Conservation (phyloP, 1,284 basidiomycete genomes). For the Wolfiporia cocos region DNA sequence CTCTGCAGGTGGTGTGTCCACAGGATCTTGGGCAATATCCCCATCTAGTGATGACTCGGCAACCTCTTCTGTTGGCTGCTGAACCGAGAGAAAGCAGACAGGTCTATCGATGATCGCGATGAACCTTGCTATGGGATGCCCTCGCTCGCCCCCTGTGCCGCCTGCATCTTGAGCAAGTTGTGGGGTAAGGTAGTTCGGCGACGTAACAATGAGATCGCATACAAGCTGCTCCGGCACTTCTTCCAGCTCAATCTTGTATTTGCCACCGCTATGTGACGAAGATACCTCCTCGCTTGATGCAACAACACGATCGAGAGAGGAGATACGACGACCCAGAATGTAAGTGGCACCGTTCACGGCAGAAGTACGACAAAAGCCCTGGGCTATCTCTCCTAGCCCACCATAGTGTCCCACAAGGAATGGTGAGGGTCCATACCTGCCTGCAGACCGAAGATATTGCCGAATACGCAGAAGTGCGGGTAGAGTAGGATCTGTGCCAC, state of each 20-base stretch:
- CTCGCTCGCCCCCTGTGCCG: too few relatives aligned
- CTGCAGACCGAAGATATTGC: constrained; percentile 72
- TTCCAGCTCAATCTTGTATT: constrained; percentile 48
- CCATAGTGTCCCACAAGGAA: constrained; percentile 96
- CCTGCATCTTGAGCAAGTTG: not conserved
- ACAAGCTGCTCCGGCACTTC: constrained; percentile 52
- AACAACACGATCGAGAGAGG: constrained; percentile 22
- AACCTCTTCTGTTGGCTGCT: constrained; percentile 13
- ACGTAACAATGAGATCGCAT: constrained; percentile 39
- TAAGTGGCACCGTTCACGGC: constrained; percentile 86
- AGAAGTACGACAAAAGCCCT: constrained; percentile 87
- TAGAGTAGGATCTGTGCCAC: constrained; percentile 50
- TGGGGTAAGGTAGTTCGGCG: constrained; percentile 29
- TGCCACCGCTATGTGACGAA: constrained; percentile 2
- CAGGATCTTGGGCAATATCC: not conserved
- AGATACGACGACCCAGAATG: constrained; percentile 65
- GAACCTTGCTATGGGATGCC: constrained; percentile 48
- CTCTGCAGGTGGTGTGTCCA: too few relatives aligned
- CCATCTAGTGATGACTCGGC: not conserved
- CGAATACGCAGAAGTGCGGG: constrained; percentile 64
- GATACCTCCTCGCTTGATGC: constrained; percentile 4
- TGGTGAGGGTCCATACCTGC: constrained; percentile 86
- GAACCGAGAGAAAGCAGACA: constrained; percentile 24
- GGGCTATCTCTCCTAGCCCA: constrained; percentile 86
- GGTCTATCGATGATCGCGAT: constrained; percentile 62